A percentile compares a stretch with the other conserved stretches of the same genome.
These are phyloP conservation scores for Rutstroemia sp. DNA, from an alignment of 2,329 filamentous ascomycete genomes.

Conservation along the genomic window DNA sequence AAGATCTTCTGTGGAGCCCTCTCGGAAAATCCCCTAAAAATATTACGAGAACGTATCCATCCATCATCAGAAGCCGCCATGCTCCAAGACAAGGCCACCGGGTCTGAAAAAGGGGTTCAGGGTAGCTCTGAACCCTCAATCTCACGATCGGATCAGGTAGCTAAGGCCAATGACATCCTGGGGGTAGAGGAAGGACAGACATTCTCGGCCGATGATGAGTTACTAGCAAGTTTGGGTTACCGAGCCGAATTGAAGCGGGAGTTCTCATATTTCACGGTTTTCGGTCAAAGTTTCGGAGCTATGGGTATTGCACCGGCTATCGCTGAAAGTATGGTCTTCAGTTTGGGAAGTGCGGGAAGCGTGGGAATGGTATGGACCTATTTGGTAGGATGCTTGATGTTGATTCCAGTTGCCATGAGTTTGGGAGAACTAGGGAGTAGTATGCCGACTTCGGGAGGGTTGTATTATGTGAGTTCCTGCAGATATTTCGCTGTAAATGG, in stretches of 20 bases:
- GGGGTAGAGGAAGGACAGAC: slow-evolving; percentile 12
- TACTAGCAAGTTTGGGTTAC: slow-evolving; percentile 26
- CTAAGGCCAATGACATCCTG: background rate
- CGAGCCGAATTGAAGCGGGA: slow-evolving; percentile 28
- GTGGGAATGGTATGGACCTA: slow-evolving; percentile 30
- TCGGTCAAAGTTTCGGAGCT: slow-evolving; percentile 29
- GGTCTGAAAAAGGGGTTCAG: background rate
- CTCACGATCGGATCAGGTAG: background rate
- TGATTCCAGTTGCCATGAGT: slow-evolving; percentile 28
- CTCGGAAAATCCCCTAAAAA: too few relatives aligned
- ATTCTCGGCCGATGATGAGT: slow-evolving; percentile 21
- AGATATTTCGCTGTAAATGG: slow-evolving; percentile 3
- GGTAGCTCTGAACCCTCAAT: background rate
- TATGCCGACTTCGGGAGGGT: slow-evolving; percentile 28
- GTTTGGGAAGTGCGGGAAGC: slow-evolving; percentile 24
- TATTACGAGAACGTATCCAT: background rate
- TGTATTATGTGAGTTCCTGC: slow-evolving; percentile 24
- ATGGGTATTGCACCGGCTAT: slow-evolving; percentile 30
- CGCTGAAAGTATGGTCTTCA: slow-evolving; percentile 28
- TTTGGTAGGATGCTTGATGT: slow-evolving; percentile 24
- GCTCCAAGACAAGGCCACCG: background rate
- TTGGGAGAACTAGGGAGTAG: slow-evolving; percentile 28
- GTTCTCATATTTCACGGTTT: slow-evolving; percentile 28
- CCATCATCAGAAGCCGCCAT: background rate
- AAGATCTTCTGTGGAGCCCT: background rate